Percentiles rank a stretch among this genome's conserved stretches.
Evolutionary conservation across 164 flowering plant species (phyloP).

Genomic region (Aristolochia fimbriata): DNA sequence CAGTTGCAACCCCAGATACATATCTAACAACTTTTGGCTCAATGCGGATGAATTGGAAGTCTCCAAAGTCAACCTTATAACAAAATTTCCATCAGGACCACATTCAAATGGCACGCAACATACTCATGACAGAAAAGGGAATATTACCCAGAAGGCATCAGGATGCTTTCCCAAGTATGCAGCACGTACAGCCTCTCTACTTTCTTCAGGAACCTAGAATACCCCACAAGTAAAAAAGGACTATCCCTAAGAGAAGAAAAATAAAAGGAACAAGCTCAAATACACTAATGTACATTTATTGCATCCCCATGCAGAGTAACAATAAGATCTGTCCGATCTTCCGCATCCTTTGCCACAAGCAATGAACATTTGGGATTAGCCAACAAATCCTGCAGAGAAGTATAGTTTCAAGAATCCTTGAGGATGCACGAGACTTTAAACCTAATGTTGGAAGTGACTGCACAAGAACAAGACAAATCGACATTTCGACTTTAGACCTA

Average conservation of each 20-base stretch:
- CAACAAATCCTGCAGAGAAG: conserved; percentile 47
- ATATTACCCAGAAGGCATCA: conserved; percentile 72
- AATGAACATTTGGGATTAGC: conserved; percentile 78
- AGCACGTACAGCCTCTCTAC: conserved; percentile 41
- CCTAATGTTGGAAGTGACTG: not conserved
- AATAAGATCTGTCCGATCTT: conserved; percentile 70
- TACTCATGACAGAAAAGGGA: not conserved
- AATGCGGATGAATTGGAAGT: conserved; percentile 81
- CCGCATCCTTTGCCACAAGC: conserved; percentile 83
- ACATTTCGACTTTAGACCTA: not conserved
- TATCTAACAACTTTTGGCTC: conserved; percentile 74
- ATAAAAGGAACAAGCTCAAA: not conserved
- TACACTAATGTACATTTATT: conserved; percentile 40
- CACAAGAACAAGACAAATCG: too few relatives aligned
- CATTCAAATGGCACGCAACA: not conserved
- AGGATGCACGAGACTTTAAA: not conserved
- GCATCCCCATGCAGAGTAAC: conserved; percentile 82
- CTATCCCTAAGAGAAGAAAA: not conserved
- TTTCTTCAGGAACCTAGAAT: conserved; percentile 54
- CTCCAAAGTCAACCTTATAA: conserved; percentile 89
- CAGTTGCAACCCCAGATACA: conserved; percentile 93
- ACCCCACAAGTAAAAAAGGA: not conserved
- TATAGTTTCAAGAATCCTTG: not conserved
- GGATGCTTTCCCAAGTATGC: conserved; percentile 80
- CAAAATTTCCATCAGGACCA: conserved; percentile 2